Conservation (phyloP, 306 rosid species). For the Bauhinia variegata region DNA sequence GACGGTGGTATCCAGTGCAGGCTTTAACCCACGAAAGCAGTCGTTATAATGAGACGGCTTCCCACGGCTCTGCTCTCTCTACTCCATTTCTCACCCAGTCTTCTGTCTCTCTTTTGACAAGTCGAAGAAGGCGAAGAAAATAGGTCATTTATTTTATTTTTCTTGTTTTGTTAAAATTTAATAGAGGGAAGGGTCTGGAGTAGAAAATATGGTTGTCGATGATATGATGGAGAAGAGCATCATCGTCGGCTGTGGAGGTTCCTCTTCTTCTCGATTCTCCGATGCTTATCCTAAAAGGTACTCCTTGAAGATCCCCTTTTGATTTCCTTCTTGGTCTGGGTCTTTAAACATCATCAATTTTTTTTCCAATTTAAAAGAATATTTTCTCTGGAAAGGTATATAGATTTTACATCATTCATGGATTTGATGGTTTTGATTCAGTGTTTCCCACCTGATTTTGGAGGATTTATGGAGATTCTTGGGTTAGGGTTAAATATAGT, state of each 20-base stretch:
- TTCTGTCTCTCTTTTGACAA: conserved; percentile 13
- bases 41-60: conserved; percentile 33
- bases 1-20: conserved; percentile 37
- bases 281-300: conserved; percentile 84
- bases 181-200: conserved; percentile 20
- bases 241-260: conserved; percentile 58
- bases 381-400: background rate
- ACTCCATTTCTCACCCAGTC: conserved; percentile 18
- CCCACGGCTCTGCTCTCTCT: conserved; percentile 30
- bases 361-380: conserved; percentile 14
- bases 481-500: conserved; percentile 52
- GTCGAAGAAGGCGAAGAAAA: conserved; percentile 5
- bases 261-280: conserved; percentile 67
- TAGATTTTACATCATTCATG: conserved; percentile 30
- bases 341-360: background rate
- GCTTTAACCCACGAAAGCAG: conserved; percentile 29
- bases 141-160: conserved; percentile 23
- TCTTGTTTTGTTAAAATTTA: background rate
- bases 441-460: conserved; percentile 62
- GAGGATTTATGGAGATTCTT: conserved; percentile 55
- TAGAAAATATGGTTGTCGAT: conserved; percentile 60
- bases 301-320: conserved; percentile 50
- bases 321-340: conserved; percentile 32
- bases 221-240: conserved; percentile 65
- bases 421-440: conserved; percentile 67